Percentiles rank a stretch among this genome's conserved stretches.
Conservation (phyloP, 805 yeast species). For the Cyberlindnera suaveolens region DNA sequence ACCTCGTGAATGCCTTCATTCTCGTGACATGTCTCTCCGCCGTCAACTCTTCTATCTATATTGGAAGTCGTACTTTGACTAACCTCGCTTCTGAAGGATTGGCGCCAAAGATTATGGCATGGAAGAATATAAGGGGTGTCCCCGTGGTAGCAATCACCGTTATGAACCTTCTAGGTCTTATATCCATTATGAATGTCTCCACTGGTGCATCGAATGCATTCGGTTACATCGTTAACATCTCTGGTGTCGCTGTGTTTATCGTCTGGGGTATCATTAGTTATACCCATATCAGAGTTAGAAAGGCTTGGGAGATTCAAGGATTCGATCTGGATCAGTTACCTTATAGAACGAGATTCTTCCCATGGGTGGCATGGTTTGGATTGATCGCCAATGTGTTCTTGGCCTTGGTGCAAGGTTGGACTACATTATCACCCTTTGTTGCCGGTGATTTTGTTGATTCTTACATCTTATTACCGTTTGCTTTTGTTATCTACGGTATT, state of each 20-base stretch:
- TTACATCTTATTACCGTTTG: constrained; percentile 56
- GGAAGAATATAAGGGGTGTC: constrained; percentile 52
- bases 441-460: constrained; percentile 52
- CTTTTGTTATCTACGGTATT: constrained; percentile 36
- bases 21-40: constrained; percentile 63
- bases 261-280: constrained; percentile 63
- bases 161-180: constrained; percentile 55
- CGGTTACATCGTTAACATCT: constrained; percentile 64
- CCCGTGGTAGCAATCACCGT: constrained; percentile 54
- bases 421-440: constrained; percentile 41
- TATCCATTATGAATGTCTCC: constrained; percentile 55
- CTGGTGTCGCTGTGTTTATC: constrained; percentile 71
- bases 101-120: constrained; percentile 50
- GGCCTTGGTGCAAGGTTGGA: constrained; percentile 45
- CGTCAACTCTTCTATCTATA: constrained; percentile 60
- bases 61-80: constrained; percentile 63
- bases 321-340: constrained; percentile 64
- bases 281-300: constrained; percentile 64
- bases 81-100: constrained; percentile 56
- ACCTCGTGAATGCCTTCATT: constrained; percentile 67
- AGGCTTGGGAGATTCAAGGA: constrained; percentile 55
- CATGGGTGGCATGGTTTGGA: constrained; percentile 35
- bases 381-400: constrained; percentile 33
- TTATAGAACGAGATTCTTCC: constrained; percentile 55
- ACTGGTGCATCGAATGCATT: constrained; percentile 54